phyloP scores from a whole-genome alignment of 2,329 filamentous ascomycete genomes.

The Hypoxylon sp. region DNA sequence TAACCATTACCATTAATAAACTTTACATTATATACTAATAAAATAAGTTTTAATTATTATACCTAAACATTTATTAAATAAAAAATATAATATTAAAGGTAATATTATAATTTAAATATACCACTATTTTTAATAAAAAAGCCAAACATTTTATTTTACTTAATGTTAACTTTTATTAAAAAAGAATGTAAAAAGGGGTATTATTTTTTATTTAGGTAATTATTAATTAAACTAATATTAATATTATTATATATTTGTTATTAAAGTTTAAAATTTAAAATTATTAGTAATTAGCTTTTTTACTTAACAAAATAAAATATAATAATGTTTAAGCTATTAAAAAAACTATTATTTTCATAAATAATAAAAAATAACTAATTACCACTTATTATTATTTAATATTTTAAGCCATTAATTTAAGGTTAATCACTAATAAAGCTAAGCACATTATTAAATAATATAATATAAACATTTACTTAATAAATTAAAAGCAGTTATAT shows the following conservation, averaged over 20 bases:
- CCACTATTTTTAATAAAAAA: constrained; percentile 13
- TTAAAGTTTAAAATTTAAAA: neutral
- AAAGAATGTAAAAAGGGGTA: neutral
- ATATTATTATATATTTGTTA: constrained; percentile 9
- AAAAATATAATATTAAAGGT: neutral
- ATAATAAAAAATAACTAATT: constrained; percentile 9
- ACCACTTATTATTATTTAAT: constrained; percentile 3
- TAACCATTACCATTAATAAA: constrained; percentile 1
- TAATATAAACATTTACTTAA: constrained; percentile 6
- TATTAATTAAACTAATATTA: constrained; percentile 15
- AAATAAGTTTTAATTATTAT: neutral
- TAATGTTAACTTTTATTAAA: constrained; percentile 1
- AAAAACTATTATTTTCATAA: constrained; percentile 10
- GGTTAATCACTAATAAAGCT: neutral
- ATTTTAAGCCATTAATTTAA: neutral
- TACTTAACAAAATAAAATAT: constrained; percentile 1
- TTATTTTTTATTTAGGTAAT: constrained; percentile 11
- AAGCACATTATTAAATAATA: constrained; percentile 7
- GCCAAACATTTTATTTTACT: constrained; percentile 2
- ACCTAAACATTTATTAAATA: constrained; percentile 11
- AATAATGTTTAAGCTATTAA: constrained; percentile 4
- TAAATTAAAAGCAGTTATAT: constrained; percentile 8
- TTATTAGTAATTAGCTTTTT: neutral
- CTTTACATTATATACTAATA: constrained; percentile 16
- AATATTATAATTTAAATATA: constrained; percentile 13